phyloP scores from a whole-genome alignment of 2,329 filamentous ascomycete genomes.

The Elsinoe necatrix region DNA sequence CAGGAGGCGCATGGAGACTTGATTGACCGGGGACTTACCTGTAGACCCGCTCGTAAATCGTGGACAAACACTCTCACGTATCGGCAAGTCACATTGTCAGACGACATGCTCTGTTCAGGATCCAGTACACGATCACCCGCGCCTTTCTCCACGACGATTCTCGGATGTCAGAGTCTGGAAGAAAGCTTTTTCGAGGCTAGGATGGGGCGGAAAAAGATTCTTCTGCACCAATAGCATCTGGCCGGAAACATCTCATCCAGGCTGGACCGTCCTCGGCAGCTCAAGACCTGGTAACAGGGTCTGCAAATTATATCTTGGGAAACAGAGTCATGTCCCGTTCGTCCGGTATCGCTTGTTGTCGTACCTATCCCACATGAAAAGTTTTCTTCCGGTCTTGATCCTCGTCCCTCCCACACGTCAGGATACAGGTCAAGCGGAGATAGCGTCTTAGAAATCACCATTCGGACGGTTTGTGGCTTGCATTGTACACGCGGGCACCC shows the following conservation, averaged over 20 bases:
- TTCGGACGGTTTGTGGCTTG: slow-evolving; percentile 2
- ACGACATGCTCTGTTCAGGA: not conserved
- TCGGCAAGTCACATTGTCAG: not conserved
- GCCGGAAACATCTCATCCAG: not conserved
- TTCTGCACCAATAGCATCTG: not conserved
- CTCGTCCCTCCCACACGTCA: not conserved
- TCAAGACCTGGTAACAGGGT: not conserved
- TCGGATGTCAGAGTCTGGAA: not conserved
- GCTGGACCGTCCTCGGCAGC: slow-evolving; percentile 2
- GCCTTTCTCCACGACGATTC: not conserved
- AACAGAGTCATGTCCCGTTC: not conserved
- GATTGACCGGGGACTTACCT: not conserved
- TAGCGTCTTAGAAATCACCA: slow-evolving; percentile 2
- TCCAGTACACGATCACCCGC: not conserved
- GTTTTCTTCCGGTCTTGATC: slow-evolving; percentile 4
- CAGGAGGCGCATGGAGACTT: not conserved
- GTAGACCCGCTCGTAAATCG: not conserved
- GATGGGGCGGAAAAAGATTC: not conserved
- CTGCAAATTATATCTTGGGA: slow-evolving; percentile 1
- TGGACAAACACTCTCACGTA: not conserved
- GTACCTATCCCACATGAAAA: not conserved
- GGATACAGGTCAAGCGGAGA: not conserved
- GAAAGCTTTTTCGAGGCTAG: not conserved
- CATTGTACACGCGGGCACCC: slow-evolving; percentile 11
- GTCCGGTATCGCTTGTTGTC: not conserved